Conservation (phyloP, 1,284 basidiomycete species). For the Stygiomarasmius scandens region DNA sequence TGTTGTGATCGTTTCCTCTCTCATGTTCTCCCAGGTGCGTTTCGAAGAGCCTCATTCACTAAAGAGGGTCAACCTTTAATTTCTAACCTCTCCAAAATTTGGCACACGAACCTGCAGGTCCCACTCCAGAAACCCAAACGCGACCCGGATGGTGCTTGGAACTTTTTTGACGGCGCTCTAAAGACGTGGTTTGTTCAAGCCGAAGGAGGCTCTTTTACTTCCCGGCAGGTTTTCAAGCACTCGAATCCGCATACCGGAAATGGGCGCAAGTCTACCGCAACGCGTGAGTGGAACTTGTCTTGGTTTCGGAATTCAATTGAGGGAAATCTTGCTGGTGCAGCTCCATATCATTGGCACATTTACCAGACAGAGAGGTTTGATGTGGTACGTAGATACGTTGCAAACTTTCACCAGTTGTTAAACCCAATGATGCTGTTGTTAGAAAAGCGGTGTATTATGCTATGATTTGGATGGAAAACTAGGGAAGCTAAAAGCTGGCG, state of each 20-base stretch:
- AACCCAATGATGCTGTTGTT: background rate
- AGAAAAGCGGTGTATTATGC: conserved; percentile 29
- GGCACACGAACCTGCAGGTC: conserved; percentile 10
- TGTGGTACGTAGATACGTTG: conserved; percentile 20
- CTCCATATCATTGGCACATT: conserved; percentile 33
- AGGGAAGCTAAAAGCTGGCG: conserved; percentile 27
- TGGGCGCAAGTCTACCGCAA: conserved; percentile 28
- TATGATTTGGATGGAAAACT: conserved; percentile 28
- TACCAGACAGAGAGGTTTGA: conserved; percentile 31
- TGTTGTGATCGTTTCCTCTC: background rate
- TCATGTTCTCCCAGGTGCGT: background rate
- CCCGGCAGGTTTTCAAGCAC: conserved; percentile 27
- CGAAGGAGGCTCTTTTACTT: conserved; percentile 24
- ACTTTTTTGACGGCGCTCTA: conserved; percentile 30
- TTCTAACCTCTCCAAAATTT: background rate
- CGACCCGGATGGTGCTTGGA: conserved; percentile 28
- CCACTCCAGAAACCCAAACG: conserved; percentile 23
- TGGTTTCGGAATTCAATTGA: background rate
- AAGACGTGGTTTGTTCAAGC: conserved; percentile 24
- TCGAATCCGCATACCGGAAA: conserved; percentile 29
- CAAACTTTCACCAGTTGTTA: background rate
- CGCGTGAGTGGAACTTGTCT: conserved; percentile 21
- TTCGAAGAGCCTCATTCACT: background rate
- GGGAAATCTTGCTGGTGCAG: conserved; percentile 17
- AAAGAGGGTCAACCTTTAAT: too few relatives aligned